Evolutionary conservation across 2,329 filamentous ascomycete genomes (phyloP), one percentile per base, ranked within the genome.

Genomic region (Penicillium paneum): DNA sequence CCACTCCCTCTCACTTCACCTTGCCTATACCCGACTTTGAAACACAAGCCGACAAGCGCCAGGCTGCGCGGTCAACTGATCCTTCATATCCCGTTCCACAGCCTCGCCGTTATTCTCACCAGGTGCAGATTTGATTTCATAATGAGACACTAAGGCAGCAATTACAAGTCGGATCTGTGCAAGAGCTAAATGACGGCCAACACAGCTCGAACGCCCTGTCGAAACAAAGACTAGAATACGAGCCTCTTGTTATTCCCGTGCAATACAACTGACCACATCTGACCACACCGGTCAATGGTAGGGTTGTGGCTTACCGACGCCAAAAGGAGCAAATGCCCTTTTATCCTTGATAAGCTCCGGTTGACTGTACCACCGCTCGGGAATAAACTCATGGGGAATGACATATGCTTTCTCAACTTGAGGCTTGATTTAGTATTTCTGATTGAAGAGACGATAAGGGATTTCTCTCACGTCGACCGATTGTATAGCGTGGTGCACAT

Each of bases 361-460:
- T 21, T 51, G 13, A 2, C 50, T 53, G 29, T 58, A 64, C 58
- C 69, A 70, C 17, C 74, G 58, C 51, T 76, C 63, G 19, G 74
- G 69, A 39, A 76, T 49, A 52, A 77, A 77, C 21, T 71, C 66
- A 35, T 73, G 43, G 61, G 71, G 12, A 64, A 70, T 1, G 66
- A 67, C 8, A 74, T 75, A 57, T 64, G 76, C n/a, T 71, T 67
- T 1, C n/a, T 41, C 44, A 26, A 44, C 56, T 13, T 50, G 11
- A 38, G 1, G 8, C 17, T 10, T 1, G 13, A 1, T 13, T 45
- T 11, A 36, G 39, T 36, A 12, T 17, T 24, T 29, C n/a, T 7
- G 15, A 28, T 11, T 1, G 2, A 40, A 28, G 12, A 15, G 3
- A n/a, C 3, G 19, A 24, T n/a, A n/a, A 4, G 10, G 28, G 3